Conservation (phyloP, 805 yeast species). For the Metschnikowia rubicola region DNA sequence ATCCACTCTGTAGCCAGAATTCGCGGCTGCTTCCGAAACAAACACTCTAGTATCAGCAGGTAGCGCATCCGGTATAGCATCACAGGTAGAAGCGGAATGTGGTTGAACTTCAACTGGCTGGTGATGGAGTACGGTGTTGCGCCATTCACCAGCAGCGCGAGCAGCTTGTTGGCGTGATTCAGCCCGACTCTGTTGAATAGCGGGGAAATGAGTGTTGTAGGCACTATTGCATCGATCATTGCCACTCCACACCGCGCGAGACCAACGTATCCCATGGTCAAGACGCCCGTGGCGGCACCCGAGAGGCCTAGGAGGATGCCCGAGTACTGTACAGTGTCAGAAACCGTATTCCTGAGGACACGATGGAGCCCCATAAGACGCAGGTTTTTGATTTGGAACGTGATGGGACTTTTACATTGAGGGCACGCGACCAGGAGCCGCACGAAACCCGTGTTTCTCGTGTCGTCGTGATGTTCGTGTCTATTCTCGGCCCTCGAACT, state of each 20-base stretch:
- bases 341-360: slow-evolving; percentile 16
- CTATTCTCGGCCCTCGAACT: background rate
- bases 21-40: slow-evolving; percentile 16
- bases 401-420: slow-evolving; percentile 37
- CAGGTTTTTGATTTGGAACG: slow-evolving; percentile 31
- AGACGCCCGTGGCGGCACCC: slow-evolving; percentile 38
- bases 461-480: background rate
- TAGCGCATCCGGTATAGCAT: slow-evolving; percentile 36
- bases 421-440: slow-evolving; percentile 33
- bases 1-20: slow-evolving; percentile 18
- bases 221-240: slow-evolving; percentile 36
- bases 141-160: background rate
- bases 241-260: slow-evolving; percentile 36
- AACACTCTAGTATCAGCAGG: slow-evolving; percentile 28
- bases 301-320: slow-evolving; percentile 34
- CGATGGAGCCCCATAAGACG: slow-evolving; percentile 21
- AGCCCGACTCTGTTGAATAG: slow-evolving; percentile 7
- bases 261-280: slow-evolving; percentile 38
- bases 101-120: slow-evolving; percentile 36
- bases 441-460: background rate
- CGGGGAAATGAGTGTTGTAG: slow-evolving; percentile 29
- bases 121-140: slow-evolving; percentile 7
- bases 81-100: slow-evolving; percentile 38
- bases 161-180: slow-evolving; percentile 6
- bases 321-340: slow-evolving; percentile 27